Percentiles rank a stretch among this genome's conserved stretches.
These are phyloP conservation scores for Capsicum chinense DNA, from an alignment of 257 asterid genomes.

Conservation along the genomic window DNA sequence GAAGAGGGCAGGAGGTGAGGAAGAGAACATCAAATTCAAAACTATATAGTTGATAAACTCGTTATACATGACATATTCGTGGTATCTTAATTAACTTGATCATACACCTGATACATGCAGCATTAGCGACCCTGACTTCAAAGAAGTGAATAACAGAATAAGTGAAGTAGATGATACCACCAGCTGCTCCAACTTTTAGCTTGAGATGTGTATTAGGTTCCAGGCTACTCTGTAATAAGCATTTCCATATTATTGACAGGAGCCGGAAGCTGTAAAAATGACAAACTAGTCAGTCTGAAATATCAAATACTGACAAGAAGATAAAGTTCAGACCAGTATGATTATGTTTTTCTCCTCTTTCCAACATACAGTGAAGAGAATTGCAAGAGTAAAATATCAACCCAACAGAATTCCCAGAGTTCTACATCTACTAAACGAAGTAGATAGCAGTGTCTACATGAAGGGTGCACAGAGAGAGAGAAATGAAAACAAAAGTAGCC, in stretches of 20 bases:
- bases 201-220: background rate
- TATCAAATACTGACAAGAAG: conserved; percentile 3
- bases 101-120: conserved; percentile 4
- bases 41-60: background rate
- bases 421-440: background rate
- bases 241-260: background rate
- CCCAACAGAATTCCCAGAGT: background rate
- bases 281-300: background rate
- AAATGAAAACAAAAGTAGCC: background rate
- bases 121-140: background rate
- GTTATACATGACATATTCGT: background rate
- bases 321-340: background rate
- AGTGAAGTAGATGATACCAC: background rate
- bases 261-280: conserved; percentile 8
- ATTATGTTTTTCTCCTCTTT: background rate
- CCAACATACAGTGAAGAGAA: background rate
- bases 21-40: background rate
- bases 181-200: conserved; percentile 8
- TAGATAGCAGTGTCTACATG: background rate
- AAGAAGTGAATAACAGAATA: background rate
- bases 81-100: background rate
- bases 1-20: conserved; percentile 4
- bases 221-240: conserved; percentile 27
- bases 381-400: conserved; percentile 3
- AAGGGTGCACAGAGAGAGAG: background rate